Base-by-base conservation (phyloP, 2,329 filamentous ascomycete genomes). In the Claviceps maximensis region DNA sequence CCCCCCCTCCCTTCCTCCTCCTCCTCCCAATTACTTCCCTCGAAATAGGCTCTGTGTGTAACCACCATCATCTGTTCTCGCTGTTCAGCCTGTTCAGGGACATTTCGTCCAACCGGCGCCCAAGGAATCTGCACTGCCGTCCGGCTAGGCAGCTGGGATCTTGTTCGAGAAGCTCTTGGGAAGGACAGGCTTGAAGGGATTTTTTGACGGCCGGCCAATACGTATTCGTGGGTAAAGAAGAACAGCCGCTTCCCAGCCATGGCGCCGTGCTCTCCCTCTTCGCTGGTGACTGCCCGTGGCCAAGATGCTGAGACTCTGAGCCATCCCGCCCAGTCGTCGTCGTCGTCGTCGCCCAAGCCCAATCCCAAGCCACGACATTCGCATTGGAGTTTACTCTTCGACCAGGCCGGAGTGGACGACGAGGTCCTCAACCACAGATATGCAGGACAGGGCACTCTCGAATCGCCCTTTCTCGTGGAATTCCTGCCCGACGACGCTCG, bases 391-490 rank as follows among this genome's bases (percentile, higher is more conserved):
- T 67, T 81, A 52, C 70, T 86, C 54, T 64, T 76, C 49, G 74
- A 83, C 62, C 80, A 80, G 52, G 73, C 74, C 27, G 76, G 76
- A 46, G 67, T 86, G 50, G 82, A 76, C 0, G 70, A 75, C 47
- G 74, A 76, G 51, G 76, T 83, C 9, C 66, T 82, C 47, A 69
- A 76, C 50, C 71, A 78, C 64, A 63, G 68, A 3, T 86, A 84
- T 59, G 62, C 67, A 17, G 83, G 83, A 27, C 65, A 74, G 13
- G 86, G 86, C 55, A 89, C 84, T 2, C 64, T 73, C 9, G 78
- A 84, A 45, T 79, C 83, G 42, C 86, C 86, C 1, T 89, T 78
- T 57, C 67, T 82, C 33, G 83, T 89, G 58, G 77, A 80, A 53
- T 89, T 83, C 69, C 75, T 87, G 23, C 75, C 78, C 19, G 66